Percentiles rank a stretch among this genome's conserved stretches.
These are phyloP conservation scores for Ceriops decandra DNA, from an alignment of 345 rosid genomes.

Conservation along the genomic window DNA sequence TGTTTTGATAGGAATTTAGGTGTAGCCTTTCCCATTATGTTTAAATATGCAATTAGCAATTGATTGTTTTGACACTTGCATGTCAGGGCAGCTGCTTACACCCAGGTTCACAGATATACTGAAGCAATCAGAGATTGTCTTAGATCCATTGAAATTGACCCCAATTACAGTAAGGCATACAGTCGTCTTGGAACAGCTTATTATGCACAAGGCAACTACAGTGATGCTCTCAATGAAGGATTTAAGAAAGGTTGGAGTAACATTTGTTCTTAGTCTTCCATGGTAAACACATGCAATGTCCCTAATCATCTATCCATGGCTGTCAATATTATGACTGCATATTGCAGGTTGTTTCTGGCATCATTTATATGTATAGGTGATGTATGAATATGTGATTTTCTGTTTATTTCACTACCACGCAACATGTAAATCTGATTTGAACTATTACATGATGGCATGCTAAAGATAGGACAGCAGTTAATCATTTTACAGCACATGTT, in stretches of 20 bases:
- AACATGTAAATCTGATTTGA: too few species aligned
- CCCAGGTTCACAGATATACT: conserved; percentile 53
- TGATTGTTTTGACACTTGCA: conserved; percentile 15
- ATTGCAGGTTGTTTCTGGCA: too few species aligned
- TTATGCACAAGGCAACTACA: conserved; percentile 70
- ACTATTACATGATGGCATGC: background rate
- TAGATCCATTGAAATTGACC: conserved; percentile 71
- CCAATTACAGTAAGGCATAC: conserved; percentile 79
- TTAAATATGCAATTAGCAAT: conserved; percentile 7
- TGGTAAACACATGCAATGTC: background rate
- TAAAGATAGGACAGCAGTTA: background rate
- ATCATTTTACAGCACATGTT: background rate
- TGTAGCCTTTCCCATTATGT: conserved; percentile 8
- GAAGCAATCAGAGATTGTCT: conserved; percentile 77
- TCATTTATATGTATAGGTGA: too few species aligned
- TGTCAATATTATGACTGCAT: background rate
- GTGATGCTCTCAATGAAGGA: conserved; percentile 78
- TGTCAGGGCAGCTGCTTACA: conserved; percentile 84
- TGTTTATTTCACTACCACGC: too few species aligned
- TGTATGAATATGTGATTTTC: too few species aligned
- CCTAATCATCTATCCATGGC: background rate
- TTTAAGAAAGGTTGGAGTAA: conserved; percentile 65
- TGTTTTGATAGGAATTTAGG: background rate
- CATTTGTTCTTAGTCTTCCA: conserved; percentile 9
- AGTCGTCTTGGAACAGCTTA: conserved; percentile 86